A percentile compares a stretch with the other conserved stretches of the same genome.
Evolutionary conservation across 2,329 filamentous ascomycete genomes (phyloP).

Genomic region (Nothopassalora personata): DNA sequence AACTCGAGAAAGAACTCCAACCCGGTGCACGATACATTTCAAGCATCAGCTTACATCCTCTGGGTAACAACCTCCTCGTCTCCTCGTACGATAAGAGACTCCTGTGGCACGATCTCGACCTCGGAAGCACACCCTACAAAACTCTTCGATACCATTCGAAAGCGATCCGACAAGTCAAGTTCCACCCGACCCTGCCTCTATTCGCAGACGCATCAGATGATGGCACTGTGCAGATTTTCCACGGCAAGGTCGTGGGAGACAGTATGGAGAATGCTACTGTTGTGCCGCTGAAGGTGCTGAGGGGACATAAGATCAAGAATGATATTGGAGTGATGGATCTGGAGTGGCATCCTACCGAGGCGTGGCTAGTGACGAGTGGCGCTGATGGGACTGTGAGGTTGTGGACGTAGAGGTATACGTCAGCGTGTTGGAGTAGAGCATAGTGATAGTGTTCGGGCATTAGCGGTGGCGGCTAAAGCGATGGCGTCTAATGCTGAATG

Average conservation of each 20-base stretch:
- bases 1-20: constrained; percentile 86
- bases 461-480: not conserved
- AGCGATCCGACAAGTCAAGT: constrained; percentile 83
- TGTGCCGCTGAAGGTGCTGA: constrained; percentile 89
- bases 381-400: constrained; percentile 88
- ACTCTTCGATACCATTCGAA: constrained; percentile 91
- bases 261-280: constrained; percentile 95
- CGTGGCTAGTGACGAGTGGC: constrained; percentile 90
- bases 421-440: no score
- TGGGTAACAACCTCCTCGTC: constrained; percentile 89
- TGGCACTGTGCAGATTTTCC: constrained; percentile 90
- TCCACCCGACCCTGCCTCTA: constrained; percentile 71
- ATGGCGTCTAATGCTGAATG: not conserved
- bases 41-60: constrained; percentile 85
- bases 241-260: constrained; percentile 90
- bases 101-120: constrained; percentile 93
- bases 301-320: constrained; percentile 79
- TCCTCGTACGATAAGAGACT: constrained; percentile 91
- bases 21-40: constrained; percentile 94
- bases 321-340: constrained; percentile 88
- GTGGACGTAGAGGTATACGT: constrained; percentile 52
- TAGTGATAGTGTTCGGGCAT: not conserved
- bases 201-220: constrained; percentile 96
- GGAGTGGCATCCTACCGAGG: constrained; percentile 91
- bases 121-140: constrained; percentile 87